Evolutionary conservation across 169 alveolate genomes (phyloP), one percentile per base, ranked within the genome.

Genomic region (Plasmodium gallinaceum): DNA sequence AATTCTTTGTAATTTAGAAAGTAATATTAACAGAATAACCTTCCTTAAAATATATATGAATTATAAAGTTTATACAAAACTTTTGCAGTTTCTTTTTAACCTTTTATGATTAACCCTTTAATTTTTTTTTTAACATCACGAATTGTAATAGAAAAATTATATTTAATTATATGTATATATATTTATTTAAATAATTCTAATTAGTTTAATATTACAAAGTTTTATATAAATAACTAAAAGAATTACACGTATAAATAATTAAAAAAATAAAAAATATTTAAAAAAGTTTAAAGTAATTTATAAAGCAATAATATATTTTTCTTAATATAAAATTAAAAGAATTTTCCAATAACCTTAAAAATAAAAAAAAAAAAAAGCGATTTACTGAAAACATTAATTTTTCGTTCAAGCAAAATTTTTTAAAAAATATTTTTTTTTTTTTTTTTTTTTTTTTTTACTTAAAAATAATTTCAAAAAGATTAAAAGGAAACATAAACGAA

Each of bases 401-500:
- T 60, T 57, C 18, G 62, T 74, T 58, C 42, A 18, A 16, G 71
- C 52, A 58, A 37, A 74, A 16, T 12, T 58, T 73, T 20, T 58
- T 12, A 20, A 74, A 74, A 37, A 60, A 60, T 60, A 14, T 18
- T 72, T 16, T 61, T 16, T 42, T 62, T 26, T 12, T 72, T 16
- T 61, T 16, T 42, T 62, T 26, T 12, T n/a, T n/a, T 72, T 16
- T 61, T 16, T 42, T 62, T 26, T 12, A 45, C 51, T 32, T 52
- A 72, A 51, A 72, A 52, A 54, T 10, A 24, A 57, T 45, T 69
- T 69, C 45, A 69, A 42, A 69, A 69, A 69, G 62, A 69, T 24
- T 42, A 69, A 32, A 32, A 32, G 4, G 39, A 2, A 32, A 32
- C 4, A 32, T 32, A 32, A 2, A 32, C 39, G 4, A 32, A 32